These are phyloP conservation scores for Erodium trifolium DNA, from an alignment of 441 rosid species.

Conservation along the genomic window DNA sequence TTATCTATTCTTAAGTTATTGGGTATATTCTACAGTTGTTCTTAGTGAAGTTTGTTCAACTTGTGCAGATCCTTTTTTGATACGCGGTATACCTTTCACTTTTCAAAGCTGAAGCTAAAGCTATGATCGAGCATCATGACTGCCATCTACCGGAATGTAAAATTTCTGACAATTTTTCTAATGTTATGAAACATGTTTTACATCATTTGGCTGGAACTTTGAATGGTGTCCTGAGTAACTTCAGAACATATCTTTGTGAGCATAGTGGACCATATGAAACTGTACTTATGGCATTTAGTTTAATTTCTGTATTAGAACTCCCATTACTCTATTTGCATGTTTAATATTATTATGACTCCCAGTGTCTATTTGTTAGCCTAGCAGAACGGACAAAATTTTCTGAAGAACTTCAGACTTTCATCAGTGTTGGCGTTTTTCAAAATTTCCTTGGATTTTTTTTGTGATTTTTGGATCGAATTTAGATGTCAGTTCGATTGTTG, in stretches of 20 bases:
- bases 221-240: neutral
- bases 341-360: conserved; percentile 24
- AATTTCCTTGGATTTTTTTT: no score
- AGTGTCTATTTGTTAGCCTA: conserved; percentile 70
- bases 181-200: neutral
- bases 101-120: conserved; percentile 73
- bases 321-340: conserved; percentile 14
- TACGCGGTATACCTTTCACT: conserved; percentile 68
- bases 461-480: no score
- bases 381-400: conserved; percentile 75
- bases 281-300: neutral
- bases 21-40: conserved; percentile 11
- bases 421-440: conserved; percentile 10
- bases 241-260: neutral
- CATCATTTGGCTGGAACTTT: neutral
- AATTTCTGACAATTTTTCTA: neutral
- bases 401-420: conserved; percentile 90
- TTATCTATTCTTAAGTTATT: conserved; percentile 6
- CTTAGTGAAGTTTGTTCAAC: conserved; percentile 18
- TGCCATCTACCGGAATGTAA: conserved; percentile 70
- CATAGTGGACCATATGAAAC: neutral
- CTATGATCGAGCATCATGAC: conserved; percentile 78
- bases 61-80: conserved; percentile 78
- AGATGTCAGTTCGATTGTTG: no score
- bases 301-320: neutral